These are phyloP conservation scores for Auricularia cornea DNA, from an alignment of 768 basidiomycete genomes.

Conservation along the genomic window DNA sequence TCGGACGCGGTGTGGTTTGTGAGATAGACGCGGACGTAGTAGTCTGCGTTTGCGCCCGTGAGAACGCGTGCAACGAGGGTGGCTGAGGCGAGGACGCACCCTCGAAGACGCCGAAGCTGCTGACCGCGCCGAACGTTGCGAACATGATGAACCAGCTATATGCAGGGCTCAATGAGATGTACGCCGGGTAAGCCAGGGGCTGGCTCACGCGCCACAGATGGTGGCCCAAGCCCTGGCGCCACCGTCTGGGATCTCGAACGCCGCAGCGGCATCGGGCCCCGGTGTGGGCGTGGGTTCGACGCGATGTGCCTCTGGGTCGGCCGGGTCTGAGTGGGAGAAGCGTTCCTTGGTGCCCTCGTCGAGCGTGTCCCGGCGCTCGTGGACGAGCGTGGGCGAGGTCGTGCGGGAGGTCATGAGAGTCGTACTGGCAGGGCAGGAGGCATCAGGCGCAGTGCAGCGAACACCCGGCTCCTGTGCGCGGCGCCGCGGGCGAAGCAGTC, in stretches of 20 bases:
- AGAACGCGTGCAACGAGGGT: neutral
- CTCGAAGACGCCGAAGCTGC: constrained; percentile 19
- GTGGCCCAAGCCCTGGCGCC: constrained; percentile 2
- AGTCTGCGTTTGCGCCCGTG: neutral
- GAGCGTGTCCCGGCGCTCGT: too few species aligned
- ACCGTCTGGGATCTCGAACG: neutral
- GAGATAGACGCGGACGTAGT: constrained; percentile 17
- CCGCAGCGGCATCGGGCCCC: too few species aligned
- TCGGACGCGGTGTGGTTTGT: constrained; percentile 15
- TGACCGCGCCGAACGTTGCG: constrained; percentile 9
- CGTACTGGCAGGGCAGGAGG: too few species aligned
- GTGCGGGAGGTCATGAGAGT: too few species aligned
- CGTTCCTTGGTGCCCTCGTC: too few species aligned
- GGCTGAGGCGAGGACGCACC: neutral
- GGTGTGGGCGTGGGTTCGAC: too few species aligned
- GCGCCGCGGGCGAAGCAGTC: too few species aligned
- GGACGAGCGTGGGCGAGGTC: too few species aligned
- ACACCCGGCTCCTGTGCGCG: too few species aligned
- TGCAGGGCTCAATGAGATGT: neutral
- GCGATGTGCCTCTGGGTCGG: too few species aligned
- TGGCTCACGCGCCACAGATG: constrained; percentile 2
- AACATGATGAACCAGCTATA: constrained; percentile 5
- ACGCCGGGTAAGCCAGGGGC: neutral
- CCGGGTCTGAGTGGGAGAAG: too few species aligned
- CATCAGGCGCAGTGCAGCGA: too few species aligned